These are phyloP conservation scores for Saprolegnia parasitica DNA, from an alignment of 352 stramenopile species.

Conservation along the genomic window DNA sequence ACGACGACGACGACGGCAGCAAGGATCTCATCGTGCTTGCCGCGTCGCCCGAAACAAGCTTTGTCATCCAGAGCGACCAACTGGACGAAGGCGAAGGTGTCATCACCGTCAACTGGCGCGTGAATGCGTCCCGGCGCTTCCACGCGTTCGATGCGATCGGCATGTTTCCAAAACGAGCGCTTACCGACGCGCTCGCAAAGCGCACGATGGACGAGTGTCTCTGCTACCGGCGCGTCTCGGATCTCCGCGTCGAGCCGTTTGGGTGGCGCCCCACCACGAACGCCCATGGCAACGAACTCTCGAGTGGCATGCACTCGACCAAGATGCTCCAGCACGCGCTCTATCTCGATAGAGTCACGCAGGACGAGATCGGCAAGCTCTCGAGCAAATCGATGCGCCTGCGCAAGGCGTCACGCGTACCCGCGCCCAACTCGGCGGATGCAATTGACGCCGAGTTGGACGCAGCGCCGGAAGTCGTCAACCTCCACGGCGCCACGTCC, in stretches of 20 bases:
- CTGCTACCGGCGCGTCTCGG: conserved; percentile 51
- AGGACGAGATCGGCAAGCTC: not conserved
- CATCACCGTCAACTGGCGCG: conserved; percentile 51
- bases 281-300: conserved; percentile 34
- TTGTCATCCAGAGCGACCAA: conserved; percentile 46
- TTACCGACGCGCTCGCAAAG: conserved; percentile 31
- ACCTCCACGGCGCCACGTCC: not conserved
- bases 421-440: not conserved
- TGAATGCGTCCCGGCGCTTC: conserved; percentile 50
- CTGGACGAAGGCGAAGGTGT: conserved; percentile 49
- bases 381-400: not conserved
- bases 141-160: conserved; percentile 53
- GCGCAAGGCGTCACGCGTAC: not conserved
- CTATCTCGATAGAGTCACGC: conserved; percentile 1
- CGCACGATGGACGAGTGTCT: conserved; percentile 55
- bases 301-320: not conserved
- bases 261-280: conserved; percentile 42
- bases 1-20: conserved; percentile 28
- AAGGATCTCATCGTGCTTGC: conserved; percentile 36
- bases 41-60: conserved; percentile 45
- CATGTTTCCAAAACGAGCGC: conserved; percentile 45
- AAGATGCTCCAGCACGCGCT: conserved; percentile 32
- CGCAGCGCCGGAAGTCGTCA: not conserved
- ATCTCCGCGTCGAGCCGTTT: conserved; percentile 36
- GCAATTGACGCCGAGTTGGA: not conserved